Conservation (phyloP, 768 basidiomycete species). For the Mycena rebaudengoi region DNA sequence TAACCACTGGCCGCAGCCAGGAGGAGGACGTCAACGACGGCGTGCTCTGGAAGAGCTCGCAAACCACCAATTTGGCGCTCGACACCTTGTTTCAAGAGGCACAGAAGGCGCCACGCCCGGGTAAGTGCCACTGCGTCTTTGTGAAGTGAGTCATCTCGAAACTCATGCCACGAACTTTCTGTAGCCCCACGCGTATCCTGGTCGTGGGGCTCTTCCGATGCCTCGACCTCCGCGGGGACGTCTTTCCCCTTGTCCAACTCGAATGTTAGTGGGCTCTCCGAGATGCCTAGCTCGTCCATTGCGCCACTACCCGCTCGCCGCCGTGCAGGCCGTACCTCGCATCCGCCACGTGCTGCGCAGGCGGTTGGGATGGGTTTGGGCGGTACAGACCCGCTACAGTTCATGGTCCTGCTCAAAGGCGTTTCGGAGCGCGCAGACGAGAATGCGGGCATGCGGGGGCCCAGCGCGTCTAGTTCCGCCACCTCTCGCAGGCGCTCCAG, state of each 20-base stretch:
- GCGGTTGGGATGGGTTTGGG: not conserved
- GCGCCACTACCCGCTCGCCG: not conserved
- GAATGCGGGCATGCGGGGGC: constrained; percentile 13
- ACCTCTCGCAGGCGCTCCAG: not conserved
- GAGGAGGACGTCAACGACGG: not conserved
- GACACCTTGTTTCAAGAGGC: constrained; percentile 18
- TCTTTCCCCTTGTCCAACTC: not conserved
- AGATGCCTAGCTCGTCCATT: not conserved
- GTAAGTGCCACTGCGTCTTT: not conserved
- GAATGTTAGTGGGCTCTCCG: not conserved
- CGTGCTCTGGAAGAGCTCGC: constrained; percentile 20
- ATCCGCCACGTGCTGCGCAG: not conserved
- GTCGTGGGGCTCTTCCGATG: not conserved
- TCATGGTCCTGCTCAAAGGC: constrained; percentile 3
- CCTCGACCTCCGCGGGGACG: constrained; percentile 4
- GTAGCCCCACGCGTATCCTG: not conserved
- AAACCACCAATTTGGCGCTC: constrained; percentile 17
- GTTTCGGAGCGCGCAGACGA: constrained; percentile 20
- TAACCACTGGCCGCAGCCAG: not conserved
- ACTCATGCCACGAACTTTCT: not conserved
- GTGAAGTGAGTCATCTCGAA: not conserved
- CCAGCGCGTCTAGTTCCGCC: not conserved
- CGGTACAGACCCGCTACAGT: not conserved
- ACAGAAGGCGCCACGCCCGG: not conserved
- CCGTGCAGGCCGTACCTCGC: not conserved